Evolutionary conservation across 1,139 yeast genomes (phyloP).

Genomic region (Blastobotrys ciferrii): DNA sequence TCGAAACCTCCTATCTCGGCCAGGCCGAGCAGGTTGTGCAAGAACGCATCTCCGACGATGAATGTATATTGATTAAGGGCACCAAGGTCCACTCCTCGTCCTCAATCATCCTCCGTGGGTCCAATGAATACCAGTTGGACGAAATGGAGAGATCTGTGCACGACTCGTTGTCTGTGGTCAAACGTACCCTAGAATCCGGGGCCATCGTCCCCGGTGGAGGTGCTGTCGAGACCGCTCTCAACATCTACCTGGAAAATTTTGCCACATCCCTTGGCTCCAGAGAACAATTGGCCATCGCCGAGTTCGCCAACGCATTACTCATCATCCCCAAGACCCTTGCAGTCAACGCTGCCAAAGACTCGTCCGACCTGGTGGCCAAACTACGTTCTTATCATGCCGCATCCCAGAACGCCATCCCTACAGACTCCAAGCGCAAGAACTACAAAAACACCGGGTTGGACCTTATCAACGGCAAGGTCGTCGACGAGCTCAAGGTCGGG

Average conservation of each 20-base stretch:
- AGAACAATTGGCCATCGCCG: slow-evolving; percentile 97
- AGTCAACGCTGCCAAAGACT: slow-evolving; percentile 96
- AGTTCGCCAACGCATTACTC: slow-evolving; percentile 86
- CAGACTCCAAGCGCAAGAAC: slow-evolving; percentile 77
- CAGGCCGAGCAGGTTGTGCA: slow-evolving; percentile 90
- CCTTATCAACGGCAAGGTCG: slow-evolving; percentile 84
- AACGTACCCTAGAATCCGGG: slow-evolving; percentile 94
- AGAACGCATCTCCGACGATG: slow-evolving; percentile 92
- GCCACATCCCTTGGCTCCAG: slow-evolving; percentile 98
- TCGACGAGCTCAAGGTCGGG: slow-evolving; percentile 79
- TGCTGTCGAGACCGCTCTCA: slow-evolving; percentile 94
- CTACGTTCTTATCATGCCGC: slow-evolving; percentile 96
- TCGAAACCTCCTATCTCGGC: slow-evolving; percentile 84
- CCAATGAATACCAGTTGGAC: slow-evolving; percentile 93
- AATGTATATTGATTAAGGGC: slow-evolving; percentile 91
- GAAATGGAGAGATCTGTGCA: slow-evolving; percentile 98
- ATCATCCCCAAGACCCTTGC: slow-evolving; percentile 96
- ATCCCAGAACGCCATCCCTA: slow-evolving; percentile 78
- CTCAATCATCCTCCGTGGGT: slow-evolving; percentile 90
- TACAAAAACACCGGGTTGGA: slow-evolving; percentile 93
- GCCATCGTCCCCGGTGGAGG: slow-evolving; percentile 98
- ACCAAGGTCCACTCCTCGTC: slow-evolving; percentile 91
- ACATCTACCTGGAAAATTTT: slow-evolving; percentile 91
- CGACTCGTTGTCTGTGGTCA: slow-evolving; percentile 91
- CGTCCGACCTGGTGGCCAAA: slow-evolving; percentile 91